These are phyloP conservation scores for Clarireedia paspali DNA, from an alignment of 2,329 filamentous ascomycete genomes.

Conservation along the genomic window DNA sequence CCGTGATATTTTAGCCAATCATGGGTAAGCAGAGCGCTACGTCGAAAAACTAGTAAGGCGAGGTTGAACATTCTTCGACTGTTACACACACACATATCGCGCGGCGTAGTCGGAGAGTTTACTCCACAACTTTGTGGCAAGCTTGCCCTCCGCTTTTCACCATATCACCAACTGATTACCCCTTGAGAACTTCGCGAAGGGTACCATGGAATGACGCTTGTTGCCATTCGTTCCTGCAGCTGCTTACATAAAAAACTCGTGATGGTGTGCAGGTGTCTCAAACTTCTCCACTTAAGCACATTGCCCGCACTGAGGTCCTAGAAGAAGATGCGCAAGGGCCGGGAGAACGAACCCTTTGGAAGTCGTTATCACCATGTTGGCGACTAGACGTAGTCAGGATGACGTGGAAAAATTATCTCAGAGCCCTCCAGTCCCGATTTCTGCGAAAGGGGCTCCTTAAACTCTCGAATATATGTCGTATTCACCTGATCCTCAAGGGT, in stretches of 20 bases:
- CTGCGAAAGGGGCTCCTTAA: too few relatives aligned
- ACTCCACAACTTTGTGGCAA: too few relatives aligned
- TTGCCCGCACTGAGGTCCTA: not conserved
- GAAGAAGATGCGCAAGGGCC: not conserved
- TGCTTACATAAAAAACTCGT: not conserved
- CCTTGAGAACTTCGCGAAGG: not conserved
- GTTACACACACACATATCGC: not conserved
- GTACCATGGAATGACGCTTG: not conserved
- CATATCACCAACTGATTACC: not conserved
- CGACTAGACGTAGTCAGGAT: too few relatives aligned
- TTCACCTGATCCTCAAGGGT: not conserved
- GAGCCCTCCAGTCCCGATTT: too few relatives aligned
- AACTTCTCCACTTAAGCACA: not conserved
- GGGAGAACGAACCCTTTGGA: too few relatives aligned
- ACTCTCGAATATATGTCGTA: not conserved
- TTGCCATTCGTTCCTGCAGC: constrained; percentile 2
- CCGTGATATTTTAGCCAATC: not conserved
- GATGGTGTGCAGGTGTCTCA: constrained; percentile 6
- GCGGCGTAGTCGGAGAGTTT: not conserved
- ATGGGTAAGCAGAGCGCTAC: not conserved
- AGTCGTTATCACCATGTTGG: too few relatives aligned
- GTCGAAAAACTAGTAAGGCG: not conserved
- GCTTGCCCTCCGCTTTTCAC: not conserved
- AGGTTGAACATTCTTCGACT: not conserved
- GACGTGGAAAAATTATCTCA: too few relatives aligned